phyloP scores from a whole-genome alignment of 139 green algal genomes.

The Zygnema circumcarinatum region DNA sequence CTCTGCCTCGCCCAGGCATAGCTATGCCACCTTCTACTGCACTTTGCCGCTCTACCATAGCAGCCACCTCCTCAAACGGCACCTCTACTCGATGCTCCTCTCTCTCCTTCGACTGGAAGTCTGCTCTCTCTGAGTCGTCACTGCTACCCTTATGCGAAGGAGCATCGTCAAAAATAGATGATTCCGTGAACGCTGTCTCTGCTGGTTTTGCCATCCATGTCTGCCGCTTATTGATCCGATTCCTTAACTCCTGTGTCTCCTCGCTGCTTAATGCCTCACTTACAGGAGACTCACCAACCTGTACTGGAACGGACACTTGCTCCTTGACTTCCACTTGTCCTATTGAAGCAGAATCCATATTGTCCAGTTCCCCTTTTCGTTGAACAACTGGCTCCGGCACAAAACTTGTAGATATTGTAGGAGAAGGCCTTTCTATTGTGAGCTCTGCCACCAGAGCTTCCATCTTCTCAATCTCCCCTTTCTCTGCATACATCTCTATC shows the following conservation, averaged over 20 bases:
- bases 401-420: no score
- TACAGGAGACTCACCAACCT: background rate
- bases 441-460: background rate
- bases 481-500: slow-evolving; percentile 37
- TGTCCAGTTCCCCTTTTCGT: no score
- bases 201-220: background rate
- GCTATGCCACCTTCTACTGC: no score
- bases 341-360: no score
- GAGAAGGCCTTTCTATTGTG: no score
- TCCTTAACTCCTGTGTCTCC: background rate
- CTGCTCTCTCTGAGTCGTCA: no score
- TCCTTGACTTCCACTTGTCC: background rate
- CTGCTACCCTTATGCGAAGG: background rate
- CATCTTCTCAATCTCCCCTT: slow-evolving; percentile 25
- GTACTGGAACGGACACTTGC: background rate
- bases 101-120: no score
- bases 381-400: no score
- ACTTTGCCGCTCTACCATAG: no score
- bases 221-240: background rate
- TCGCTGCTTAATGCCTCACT: background rate
- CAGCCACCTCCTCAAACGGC: no score
- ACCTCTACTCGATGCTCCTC: no score
- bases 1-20: no score
- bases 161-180: background rate
- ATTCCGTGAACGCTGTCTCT: background rate